A percentile compares a stretch with the other conserved stretches of the same genome.
Conservation (phyloP, 257 asterid species). For the Solanum neorickii region DNA sequence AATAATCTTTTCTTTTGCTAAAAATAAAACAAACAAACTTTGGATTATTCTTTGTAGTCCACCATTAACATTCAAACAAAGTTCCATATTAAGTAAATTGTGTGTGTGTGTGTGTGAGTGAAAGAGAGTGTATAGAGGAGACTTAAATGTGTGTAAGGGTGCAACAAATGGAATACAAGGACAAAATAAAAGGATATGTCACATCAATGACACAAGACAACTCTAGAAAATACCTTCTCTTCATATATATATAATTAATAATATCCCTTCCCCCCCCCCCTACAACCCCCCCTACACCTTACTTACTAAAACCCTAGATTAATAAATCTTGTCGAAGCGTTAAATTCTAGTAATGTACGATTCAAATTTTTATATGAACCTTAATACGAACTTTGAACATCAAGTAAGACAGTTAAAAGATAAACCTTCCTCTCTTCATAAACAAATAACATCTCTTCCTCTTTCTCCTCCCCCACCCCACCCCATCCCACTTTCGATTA, state of each 20-base stretch:
- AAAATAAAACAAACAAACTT: neutral
- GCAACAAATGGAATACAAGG: constrained; percentile 1
- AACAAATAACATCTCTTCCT: too few species aligned
- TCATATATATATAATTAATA: neutral
- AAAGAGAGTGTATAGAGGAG: neutral
- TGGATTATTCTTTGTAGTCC: neutral
- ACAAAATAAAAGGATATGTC: neutral
- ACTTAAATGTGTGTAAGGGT: neutral
- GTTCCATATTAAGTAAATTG: neutral
- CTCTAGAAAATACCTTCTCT: neutral
- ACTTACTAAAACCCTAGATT: neutral
- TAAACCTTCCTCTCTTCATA: too few species aligned
- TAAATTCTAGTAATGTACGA: too few species aligned
- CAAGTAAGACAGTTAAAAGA: too few species aligned
- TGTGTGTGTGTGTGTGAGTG: neutral
- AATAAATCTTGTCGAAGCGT: neutral
- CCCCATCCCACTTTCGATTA: too few species aligned
- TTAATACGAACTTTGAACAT: too few species aligned
- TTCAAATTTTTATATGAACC: too few species aligned
- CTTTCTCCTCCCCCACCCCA: too few species aligned
- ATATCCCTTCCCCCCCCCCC: neutral
- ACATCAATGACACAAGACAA: neutral
- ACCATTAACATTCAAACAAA: neutral
- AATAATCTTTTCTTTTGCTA: neutral
- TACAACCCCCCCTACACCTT: neutral